Evolutionary conservation across 192 early-diverging fungal species (phyloP), one percentile per base, ranked within the genome.

Genomic region (Coemansia reversa): DNA sequence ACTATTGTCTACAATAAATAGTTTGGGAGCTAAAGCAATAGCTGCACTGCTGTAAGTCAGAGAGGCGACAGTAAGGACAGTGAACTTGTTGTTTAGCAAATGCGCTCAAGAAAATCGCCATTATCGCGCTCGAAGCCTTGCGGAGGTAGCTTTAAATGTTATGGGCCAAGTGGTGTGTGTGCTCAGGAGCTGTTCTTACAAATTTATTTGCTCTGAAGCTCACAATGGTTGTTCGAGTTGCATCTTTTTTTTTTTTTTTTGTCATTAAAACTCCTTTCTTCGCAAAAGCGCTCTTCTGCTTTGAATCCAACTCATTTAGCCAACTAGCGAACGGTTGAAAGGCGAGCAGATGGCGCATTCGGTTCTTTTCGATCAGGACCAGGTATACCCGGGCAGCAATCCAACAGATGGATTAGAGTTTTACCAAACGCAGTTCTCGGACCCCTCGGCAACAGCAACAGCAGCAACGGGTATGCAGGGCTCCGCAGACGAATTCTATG

Each of bases 361-460:
- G 32, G 78, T 81, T 18, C 47, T 81, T n/a, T 81, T 81, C 28
- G 78, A 75, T 42, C 78, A 81, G 63, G 69, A 72, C 51, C 73
- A 75, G 49, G 30, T 59, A 51, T 81, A 81, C 39, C 33, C 30
- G 23, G 52, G 64, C 19, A 51, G 58, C 61, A 58, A 54, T 19
- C 72, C 63, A 25, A 45, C 58, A 20, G 77, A 80, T 63, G 77
- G 77, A 12, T 59, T 80, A 6, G 77, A 80, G 52, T 80, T 80
- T 57, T 80, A 80, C 65, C 77, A 75, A 54, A 74, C 77, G 23
- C 77, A 80, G 45, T 80, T 75, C 67, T 32, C 62, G 28, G 73
- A 80, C 68, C 77, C 77, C 23, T 51, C 66, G 16, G 63, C 66
- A 12, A 61, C 68, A 18, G 47, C 65, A 66, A 49, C 66, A 3